Conservation (phyloP, 306 rosid genomes). For the Hippophae tibetana region DNA sequence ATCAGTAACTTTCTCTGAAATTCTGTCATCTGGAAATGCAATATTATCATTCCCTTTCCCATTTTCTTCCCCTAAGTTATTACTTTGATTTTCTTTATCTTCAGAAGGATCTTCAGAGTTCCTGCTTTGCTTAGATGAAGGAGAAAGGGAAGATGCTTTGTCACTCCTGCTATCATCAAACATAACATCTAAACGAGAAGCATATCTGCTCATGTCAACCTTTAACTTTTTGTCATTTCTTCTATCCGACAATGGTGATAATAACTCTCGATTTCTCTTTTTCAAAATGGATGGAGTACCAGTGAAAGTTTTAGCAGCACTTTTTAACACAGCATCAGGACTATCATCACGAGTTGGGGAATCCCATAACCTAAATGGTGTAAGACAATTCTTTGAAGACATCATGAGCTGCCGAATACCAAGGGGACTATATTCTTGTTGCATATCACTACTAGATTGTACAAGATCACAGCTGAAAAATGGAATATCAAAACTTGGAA, state of each 20-base stretch:
- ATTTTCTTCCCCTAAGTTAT: slow-evolving; percentile 18
- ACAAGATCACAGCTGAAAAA: slow-evolving; percentile 93
- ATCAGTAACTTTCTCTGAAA: slow-evolving; percentile 22
- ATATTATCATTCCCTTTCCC: slow-evolving; percentile 23
- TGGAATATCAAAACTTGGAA: slow-evolving; percentile 86
- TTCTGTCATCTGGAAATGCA: slow-evolving; percentile 21
- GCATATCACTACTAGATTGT: slow-evolving; percentile 72
- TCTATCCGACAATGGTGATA: slow-evolving; percentile 87
- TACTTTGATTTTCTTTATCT: slow-evolving; percentile 48
- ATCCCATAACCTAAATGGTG: slow-evolving; percentile 90
- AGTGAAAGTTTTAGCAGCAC: slow-evolving; percentile 85
- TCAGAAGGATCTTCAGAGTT: slow-evolving; percentile 26
- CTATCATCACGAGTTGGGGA: slow-evolving; percentile 68
- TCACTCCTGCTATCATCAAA: slow-evolving; percentile 45
- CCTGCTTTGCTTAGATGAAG: slow-evolving; percentile 31
- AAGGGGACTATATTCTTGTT: slow-evolving; percentile 94
- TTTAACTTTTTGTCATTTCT: slow-evolving; percentile 68
- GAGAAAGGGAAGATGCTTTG: slow-evolving; percentile 28
- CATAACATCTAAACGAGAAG: slow-evolving; percentile 81
- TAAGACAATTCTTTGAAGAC: slow-evolving; percentile 79
- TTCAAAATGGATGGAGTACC: slow-evolving; percentile 85
- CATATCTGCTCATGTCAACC: slow-evolving; percentile 45
- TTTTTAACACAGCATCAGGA: slow-evolving; percentile 73
- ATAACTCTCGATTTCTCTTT: slow-evolving; percentile 72
- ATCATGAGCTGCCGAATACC: slow-evolving; percentile 93